phyloP scores from a whole-genome alignment of 371 early-diverging fungal species.

The Mucor circinelloides region DNA sequence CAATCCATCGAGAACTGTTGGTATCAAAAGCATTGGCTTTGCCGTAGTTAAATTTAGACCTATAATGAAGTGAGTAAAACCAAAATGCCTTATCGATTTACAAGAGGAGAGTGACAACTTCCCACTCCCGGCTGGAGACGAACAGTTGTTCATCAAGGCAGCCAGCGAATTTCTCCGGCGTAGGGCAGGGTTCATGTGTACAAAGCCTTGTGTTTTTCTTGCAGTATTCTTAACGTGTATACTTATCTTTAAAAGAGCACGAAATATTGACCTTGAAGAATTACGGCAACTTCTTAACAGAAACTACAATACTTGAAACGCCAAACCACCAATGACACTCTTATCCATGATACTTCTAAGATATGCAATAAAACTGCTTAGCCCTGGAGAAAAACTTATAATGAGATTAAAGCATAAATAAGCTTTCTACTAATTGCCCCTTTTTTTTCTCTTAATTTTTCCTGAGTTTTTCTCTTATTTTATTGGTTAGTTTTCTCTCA shows the following conservation, averaged over 20 bases:
- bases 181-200: constrained; percentile 18
- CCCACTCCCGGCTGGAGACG: constrained; percentile 22
- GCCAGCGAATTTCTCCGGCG: constrained; percentile 17
- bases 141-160: constrained; percentile 16
- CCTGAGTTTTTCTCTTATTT: too few relatives aligned
- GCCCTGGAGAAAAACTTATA: too few relatives aligned
- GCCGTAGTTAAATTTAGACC: constrained; percentile 17
- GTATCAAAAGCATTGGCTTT: constrained; percentile 16
- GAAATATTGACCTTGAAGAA: constrained; percentile 19
- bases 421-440: too few relatives aligned
- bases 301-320: constrained; percentile 14
- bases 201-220: constrained; percentile 18
- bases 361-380: constrained; percentile 8
- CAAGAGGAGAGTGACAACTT: constrained; percentile 20
- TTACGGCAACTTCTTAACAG: constrained; percentile 13
- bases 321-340: constrained; percentile 14
- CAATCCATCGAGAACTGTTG: constrained; percentile 15
- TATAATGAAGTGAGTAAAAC: constrained; percentile 12
- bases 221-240: constrained; percentile 13
- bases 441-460: too few relatives aligned
- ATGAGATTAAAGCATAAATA: too few relatives aligned
- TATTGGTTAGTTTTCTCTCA: too few relatives aligned
- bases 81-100: constrained; percentile 14
- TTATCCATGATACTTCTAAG: constrained; percentile 8
- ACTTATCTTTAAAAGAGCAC: constrained; percentile 17